These are phyloP conservation scores for Puccinia polysora DNA, from an alignment of 1,284 basidiomycete species.

Conservation along the genomic window DNA sequence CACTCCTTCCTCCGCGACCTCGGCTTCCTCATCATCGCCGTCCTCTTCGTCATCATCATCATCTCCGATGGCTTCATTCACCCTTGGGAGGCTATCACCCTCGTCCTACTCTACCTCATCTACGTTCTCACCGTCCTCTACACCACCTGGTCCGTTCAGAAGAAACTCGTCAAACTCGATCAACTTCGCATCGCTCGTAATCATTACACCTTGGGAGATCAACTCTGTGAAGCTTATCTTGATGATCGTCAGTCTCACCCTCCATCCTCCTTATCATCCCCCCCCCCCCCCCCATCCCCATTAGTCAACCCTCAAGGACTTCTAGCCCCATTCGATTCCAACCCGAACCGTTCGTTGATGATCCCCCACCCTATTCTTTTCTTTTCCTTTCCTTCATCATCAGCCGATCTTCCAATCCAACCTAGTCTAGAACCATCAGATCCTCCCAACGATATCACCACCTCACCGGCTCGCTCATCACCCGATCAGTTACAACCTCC, in stretches of 20 bases:
- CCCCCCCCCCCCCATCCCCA: too few relatives aligned
- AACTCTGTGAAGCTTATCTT: slow-evolving; percentile 31
- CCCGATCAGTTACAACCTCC: not conserved
- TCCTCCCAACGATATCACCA: not conserved
- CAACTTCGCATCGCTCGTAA: slow-evolving; percentile 20
- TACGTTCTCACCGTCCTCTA: slow-evolving; percentile 76
- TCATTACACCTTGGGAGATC: slow-evolving; percentile 43
- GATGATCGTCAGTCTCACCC: slow-evolving; percentile 40
- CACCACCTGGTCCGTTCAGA: slow-evolving; percentile 67
- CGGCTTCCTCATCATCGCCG: slow-evolving; percentile 80
- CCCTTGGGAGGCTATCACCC: slow-evolving; percentile 66
- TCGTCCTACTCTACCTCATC: slow-evolving; percentile 70
- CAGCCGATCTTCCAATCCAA: slow-evolving; percentile 40
- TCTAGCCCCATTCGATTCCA: not conserved
- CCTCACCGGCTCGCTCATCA: not conserved
- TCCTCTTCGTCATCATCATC: slow-evolving; percentile 68
- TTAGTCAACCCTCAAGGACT: not conserved
- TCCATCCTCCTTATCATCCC: too few relatives aligned
- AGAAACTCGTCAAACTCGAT: slow-evolving; percentile 57
- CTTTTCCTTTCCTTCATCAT: not conserved
- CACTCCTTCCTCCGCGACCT: slow-evolving; percentile 85
- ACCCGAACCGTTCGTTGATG: too few relatives aligned
- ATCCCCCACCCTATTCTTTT: not conserved
- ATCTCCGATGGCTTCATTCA: slow-evolving; percentile 72
- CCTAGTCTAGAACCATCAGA: not conserved